Evolutionary conservation across 1,284 basidiomycete species (phyloP).

Genomic region (Omphalotus olearius): DNA sequence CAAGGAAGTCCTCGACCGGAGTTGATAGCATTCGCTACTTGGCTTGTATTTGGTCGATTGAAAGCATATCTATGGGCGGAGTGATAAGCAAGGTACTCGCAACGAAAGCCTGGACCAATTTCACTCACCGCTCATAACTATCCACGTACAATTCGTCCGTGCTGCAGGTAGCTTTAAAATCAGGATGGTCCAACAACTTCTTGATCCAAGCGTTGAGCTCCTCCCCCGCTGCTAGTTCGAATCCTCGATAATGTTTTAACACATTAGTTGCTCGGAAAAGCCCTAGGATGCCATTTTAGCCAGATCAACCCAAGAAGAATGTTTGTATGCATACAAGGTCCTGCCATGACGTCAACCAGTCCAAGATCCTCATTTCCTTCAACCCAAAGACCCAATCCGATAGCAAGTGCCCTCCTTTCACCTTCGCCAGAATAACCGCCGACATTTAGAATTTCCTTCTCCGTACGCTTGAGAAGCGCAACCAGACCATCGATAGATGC

Average conservation of each 20-base stretch:
- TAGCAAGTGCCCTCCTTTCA: constrained; percentile 26
- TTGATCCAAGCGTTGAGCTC: constrained; percentile 52
- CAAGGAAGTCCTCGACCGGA: constrained; percentile 56
- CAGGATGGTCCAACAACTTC: constrained; percentile 55
- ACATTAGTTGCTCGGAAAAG: constrained; percentile 63
- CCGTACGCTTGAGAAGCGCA: constrained; percentile 53
- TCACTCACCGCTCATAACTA: constrained; percentile 63
- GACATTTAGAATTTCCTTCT: constrained; percentile 38
- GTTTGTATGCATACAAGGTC: constrained; percentile 55
- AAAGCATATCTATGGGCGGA: constrained; percentile 52
- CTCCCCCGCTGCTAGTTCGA: constrained; percentile 45
- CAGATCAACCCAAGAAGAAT: background rate
- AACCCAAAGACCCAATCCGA: constrained; percentile 51
- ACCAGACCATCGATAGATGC: constrained; percentile 52
- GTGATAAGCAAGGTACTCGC: background rate
- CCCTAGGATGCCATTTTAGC: constrained; percentile 38
- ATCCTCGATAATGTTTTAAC: constrained; percentile 66
- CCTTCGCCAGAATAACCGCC: constrained; percentile 32
- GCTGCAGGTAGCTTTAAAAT: constrained; percentile 68
- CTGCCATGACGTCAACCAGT: constrained; percentile 67
- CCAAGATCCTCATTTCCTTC: constrained; percentile 51
- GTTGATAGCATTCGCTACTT: constrained; percentile 71
- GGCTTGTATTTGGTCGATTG: constrained; percentile 69
- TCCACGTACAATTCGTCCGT: constrained; percentile 71
- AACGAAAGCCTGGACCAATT: background rate